Conservation (phyloP, 345 rosid species). For the Ceriops tagal region DNA sequence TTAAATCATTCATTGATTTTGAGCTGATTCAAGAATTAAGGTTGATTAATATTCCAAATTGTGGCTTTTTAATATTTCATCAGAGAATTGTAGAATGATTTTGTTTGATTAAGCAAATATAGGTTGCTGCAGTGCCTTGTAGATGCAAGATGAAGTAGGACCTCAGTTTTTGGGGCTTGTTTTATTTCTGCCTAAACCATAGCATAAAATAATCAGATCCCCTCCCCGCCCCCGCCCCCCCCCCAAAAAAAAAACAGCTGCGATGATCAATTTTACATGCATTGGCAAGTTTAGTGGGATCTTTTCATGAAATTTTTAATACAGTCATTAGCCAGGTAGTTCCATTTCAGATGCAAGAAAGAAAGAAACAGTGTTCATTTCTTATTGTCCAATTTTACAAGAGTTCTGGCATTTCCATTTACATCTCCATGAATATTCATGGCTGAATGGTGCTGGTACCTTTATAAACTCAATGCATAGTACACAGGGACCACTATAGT, state of each 20-base stretch:
- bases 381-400: neutral
- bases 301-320: neutral
- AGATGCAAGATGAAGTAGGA: too few species aligned
- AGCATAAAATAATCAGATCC: too few species aligned
- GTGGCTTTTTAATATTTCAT: neutral
- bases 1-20: neutral
- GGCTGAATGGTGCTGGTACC: neutral
- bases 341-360: neutral
- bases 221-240: too few species aligned
- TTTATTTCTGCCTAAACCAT: neutral
- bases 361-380: neutral
- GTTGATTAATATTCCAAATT: neutral
- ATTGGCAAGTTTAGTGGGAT: too few species aligned
- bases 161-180: neutral
- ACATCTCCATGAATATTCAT: neutral
- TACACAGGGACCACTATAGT: slow-evolving; percentile 13
- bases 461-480: too few species aligned
- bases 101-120: too few species aligned
- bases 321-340: neutral
- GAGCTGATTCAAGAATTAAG: neutral
- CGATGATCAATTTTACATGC: too few species aligned
- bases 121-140: neutral
- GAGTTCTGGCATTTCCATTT: neutral
- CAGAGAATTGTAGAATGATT: neutral
- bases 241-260: too few species aligned